Conservation (phyloP, 2,329 filamentous ascomycete species). For the Pseudogymnoascus destructans region DNA sequence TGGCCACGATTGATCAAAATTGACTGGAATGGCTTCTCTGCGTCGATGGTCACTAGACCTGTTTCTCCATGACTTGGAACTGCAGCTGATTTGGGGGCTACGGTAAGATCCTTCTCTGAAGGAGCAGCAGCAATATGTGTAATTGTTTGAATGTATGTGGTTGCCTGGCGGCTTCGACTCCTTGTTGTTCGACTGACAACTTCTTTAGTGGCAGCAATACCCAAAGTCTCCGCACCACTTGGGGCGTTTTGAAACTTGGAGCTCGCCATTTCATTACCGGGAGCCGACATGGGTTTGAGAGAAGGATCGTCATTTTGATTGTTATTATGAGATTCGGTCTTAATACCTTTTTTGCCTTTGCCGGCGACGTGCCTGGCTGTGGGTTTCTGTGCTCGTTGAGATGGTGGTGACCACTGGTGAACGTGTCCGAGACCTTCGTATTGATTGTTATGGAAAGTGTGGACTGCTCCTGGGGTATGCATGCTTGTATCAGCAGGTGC, state of each 20-base stretch:
- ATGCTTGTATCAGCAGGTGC: not conserved
- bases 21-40: not conserved
- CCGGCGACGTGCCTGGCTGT: not conserved
- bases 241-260: not conserved
- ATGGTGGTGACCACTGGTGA: not conserved
- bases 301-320: not conserved
- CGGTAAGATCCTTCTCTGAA: not conserved
- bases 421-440: not conserved
- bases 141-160: not conserved
- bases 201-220: not conserved
- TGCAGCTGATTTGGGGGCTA: not conserved
- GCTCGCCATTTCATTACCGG: not conserved
- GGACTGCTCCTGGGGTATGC: not conserved
- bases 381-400: not conserved
- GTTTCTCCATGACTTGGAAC: not conserved
- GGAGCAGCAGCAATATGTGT: not conserved
- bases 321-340: not conserved
- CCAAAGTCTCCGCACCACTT: conserved; percentile 1
- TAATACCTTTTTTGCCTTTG: conserved; percentile 5
- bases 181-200: not conserved
- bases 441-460: not conserved
- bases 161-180: not conserved
- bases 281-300: not conserved
- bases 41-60: not conserved
- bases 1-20: not conserved